Evolutionary conservation across 192 early-diverging fungal species (phyloP).

Genomic region (Coemansia aciculifera): DNA sequence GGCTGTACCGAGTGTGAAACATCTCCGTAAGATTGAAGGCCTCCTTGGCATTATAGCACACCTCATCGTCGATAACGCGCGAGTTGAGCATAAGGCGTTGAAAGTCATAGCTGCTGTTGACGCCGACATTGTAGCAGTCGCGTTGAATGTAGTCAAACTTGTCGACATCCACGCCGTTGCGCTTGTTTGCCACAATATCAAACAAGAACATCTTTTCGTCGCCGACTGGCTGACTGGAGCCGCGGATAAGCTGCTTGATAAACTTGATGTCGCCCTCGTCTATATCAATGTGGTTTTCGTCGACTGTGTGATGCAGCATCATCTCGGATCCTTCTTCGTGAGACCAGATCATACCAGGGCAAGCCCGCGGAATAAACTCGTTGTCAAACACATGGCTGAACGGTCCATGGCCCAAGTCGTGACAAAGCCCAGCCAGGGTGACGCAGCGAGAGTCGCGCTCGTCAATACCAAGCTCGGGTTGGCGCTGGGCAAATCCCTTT

Average conservation of each 20-base stretch:
- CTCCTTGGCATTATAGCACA: conserved; percentile 90
- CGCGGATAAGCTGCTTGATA: conserved; percentile 75
- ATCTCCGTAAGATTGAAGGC: conserved; percentile 84
- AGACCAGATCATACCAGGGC: conserved; percentile 61
- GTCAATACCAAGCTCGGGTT: conserved; percentile 78
- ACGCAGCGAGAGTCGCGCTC: conserved; percentile 83
- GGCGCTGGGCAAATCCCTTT: conserved; percentile 65
- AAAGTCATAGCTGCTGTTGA: conserved; percentile 60
- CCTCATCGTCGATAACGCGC: conserved; percentile 85
- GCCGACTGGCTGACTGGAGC: conserved; percentile 36
- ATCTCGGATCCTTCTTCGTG: conserved; percentile 81
- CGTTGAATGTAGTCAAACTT: conserved; percentile 82
- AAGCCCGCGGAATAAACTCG: conserved; percentile 71
- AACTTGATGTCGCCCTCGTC: conserved; percentile 60
- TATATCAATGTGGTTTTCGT: conserved; percentile 71
- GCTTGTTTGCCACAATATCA: conserved; percentile 96
- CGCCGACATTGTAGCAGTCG: conserved; percentile 73
- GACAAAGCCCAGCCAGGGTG: conserved; percentile 86
- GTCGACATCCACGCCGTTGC: conserved; percentile 93
- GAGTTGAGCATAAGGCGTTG: conserved; percentile 75
- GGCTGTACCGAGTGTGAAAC: conserved; percentile 77
- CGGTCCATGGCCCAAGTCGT: conserved; percentile 97
- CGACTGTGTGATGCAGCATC: conserved; percentile 82
- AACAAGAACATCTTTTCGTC: conserved; percentile 75
- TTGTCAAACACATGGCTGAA: conserved; percentile 96